Evolutionary conservation across 192 early-diverging fungal species (phyloP), one percentile per base, ranked within the genome.

Genomic region (Linnemannia hyalina): DNA sequence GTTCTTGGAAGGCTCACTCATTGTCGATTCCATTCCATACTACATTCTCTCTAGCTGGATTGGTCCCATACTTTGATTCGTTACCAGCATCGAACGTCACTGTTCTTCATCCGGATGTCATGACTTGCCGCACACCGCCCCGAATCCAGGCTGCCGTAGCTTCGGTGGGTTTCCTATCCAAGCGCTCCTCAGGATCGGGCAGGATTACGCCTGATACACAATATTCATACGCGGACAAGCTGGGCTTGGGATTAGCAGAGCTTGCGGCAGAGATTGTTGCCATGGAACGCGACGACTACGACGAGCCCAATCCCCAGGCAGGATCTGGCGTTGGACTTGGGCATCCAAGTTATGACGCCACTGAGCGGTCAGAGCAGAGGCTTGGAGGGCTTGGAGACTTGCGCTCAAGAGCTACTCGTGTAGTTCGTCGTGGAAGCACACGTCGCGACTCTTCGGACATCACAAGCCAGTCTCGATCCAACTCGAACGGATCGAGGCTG

Each of bases 171-270:
- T 78, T 86, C 42, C 84, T 73, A 16, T 73, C 84, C n/a, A 86
- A 75, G 49, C 22, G 49, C 11, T 76, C 60, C 18, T 35, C 63
- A 1, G 63, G 46, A 36, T 44, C 71, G 15, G 69, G 78, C 8
- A 76, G 72, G 32, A 32, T 55, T 4, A 38, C 79, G 4, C 44
- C 60, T 9, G 84, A 73, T 7, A 36, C 57, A 0, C 68, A 80
- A 13, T 86, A 78, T 75, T 86, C 84, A n/a, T 86, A 81, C 60
- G 84, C 80, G 1, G 84, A 86, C 65, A 86, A 86, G 65, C 63
- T 70, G 29, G 84, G 75, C 0, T 41, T 86, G 11, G 78, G 76
- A 0, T 57, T 86, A 32, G 84, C 84, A 9, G 84, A 86, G 71
- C 72, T 86, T 38, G 79, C 81, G 22, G 84, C 84, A 16, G 84